Percentiles rank a stretch among this genome's conserved stretches.
Conservation (phyloP, 2,329 filamentous ascomycete species). For the Trichoderma breve region DNA sequence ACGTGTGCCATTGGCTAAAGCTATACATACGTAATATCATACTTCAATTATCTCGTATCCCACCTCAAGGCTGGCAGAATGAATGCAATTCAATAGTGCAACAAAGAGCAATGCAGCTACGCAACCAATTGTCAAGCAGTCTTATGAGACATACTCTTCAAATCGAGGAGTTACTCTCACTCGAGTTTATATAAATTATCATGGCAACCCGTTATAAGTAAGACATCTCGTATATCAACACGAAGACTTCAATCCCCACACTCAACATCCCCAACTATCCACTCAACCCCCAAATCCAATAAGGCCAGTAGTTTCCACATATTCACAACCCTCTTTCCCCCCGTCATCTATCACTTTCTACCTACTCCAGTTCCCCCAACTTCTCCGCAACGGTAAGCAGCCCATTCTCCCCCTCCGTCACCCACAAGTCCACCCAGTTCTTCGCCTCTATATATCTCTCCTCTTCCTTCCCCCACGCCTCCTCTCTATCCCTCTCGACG, state of each 20-base stretch:
- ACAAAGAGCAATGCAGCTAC: background rate
- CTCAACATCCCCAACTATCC: background rate
- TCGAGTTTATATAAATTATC: no score
- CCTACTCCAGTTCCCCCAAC: conserved; percentile 26
- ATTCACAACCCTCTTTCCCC: background rate
- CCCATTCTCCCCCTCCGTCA: conserved; percentile 34
- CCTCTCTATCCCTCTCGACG: conserved; percentile 66
- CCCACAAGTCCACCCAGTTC: conserved; percentile 42
- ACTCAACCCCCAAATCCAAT: background rate
- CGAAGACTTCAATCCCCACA: background rate
- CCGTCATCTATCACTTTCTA: background rate
- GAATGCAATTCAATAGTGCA: background rate
- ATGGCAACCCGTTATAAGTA: background rate
- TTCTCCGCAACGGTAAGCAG: conserved; percentile 32
- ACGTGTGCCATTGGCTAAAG: background rate
- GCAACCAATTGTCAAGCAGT: background rate
- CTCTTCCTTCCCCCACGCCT: conserved; percentile 54
- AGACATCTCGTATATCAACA: background rate
- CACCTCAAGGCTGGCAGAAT: background rate
- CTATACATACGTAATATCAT: background rate
- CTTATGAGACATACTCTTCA: background rate
- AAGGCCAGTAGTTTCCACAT: background rate
- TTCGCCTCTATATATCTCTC: conserved; percentile 52
- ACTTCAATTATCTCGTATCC: background rate
- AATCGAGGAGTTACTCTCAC: background rate